phyloP scores from a whole-genome alignment of 1,139 yeast genomes.

The Pichia sp. region DNA sequence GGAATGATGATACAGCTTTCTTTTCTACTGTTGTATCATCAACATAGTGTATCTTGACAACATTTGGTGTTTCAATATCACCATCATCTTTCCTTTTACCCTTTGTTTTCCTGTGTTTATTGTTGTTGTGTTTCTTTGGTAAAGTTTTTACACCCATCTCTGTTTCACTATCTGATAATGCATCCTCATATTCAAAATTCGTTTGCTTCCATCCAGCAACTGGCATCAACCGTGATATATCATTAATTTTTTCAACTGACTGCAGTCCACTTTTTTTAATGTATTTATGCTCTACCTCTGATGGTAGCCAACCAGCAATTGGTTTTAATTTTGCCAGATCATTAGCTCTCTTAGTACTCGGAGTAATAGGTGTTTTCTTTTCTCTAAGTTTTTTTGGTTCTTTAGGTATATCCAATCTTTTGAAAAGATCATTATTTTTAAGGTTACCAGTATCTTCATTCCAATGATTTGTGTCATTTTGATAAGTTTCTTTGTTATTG shows the following conservation, averaged over 20 bases:
- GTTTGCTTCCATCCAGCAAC: conserved; percentile 9
- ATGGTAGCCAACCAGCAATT: conserved; percentile 11
- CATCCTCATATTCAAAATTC: conserved; percentile 1
- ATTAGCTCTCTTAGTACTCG: neutral
- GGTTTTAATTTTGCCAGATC: conserved; percentile 12
- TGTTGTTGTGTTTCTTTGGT: neutral
- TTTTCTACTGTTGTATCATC: neutral
- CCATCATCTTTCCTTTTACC: neutral
- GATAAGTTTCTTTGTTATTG: too few species aligned
- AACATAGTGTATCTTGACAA: conserved; percentile 4
- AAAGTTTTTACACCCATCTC: neutral
- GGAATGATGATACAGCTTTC: neutral
- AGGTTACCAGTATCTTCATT: neutral
- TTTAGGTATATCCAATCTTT: neutral
- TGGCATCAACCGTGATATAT: conserved; percentile 11
- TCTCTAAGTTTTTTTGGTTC: neutral
- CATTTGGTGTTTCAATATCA: neutral
- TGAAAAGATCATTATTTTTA: neutral
- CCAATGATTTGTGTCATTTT: too few species aligned
- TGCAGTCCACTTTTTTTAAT: neutral
- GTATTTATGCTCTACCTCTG: conserved; percentile 7
- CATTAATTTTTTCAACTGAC: neutral
- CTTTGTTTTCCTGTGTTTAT: neutral
- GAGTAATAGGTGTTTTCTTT: neutral
- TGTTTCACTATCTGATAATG: neutral